Conservation (phyloP, 2,329 filamentous ascomycete species). For the Fusarium decemcellulare region DNA sequence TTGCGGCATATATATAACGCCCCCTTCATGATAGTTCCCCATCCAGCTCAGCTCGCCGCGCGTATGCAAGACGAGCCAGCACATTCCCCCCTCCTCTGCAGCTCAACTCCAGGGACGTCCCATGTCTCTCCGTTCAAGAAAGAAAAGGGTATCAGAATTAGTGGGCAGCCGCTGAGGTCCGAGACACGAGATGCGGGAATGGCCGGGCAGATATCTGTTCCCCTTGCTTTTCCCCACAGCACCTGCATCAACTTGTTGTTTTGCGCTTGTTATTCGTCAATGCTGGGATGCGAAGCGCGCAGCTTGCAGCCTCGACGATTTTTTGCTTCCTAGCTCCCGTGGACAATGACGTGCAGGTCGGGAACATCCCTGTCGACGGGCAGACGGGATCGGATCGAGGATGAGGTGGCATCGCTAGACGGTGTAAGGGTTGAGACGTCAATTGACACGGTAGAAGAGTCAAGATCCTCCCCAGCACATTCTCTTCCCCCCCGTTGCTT, state of each 20-base stretch:
- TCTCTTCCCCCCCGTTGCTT: background rate
- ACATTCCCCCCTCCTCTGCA: too few relatives aligned
- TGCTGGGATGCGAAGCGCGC: background rate
- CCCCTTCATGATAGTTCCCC: background rate
- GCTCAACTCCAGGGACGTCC: background rate
- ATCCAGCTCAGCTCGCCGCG: background rate
- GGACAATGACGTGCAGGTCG: constrained; percentile 3
- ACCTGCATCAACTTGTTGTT: background rate
- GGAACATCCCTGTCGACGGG: constrained; percentile 9
- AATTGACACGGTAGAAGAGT: background rate
- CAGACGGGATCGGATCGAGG: background rate
- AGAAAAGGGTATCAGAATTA: background rate
- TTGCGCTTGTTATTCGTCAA: background rate
- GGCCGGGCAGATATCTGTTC: background rate
- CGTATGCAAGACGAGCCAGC: background rate
- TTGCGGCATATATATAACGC: constrained; percentile 7
- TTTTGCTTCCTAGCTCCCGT: constrained; percentile 4
- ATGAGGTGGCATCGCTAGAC: background rate
- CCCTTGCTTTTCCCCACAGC: constrained; percentile 5
- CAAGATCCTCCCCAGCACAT: background rate
- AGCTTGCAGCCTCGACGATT: background rate
- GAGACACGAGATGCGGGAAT: background rate
- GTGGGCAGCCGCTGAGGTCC: background rate
- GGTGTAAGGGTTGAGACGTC: background rate
- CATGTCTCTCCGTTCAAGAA: background rate